Percentiles rank a stretch among this genome's conserved stretches.
These are phyloP conservation scores for Hebeloma cylindrosporum DNA, from an alignment of 768 basidiomycete genomes.

Conservation along the genomic window DNA sequence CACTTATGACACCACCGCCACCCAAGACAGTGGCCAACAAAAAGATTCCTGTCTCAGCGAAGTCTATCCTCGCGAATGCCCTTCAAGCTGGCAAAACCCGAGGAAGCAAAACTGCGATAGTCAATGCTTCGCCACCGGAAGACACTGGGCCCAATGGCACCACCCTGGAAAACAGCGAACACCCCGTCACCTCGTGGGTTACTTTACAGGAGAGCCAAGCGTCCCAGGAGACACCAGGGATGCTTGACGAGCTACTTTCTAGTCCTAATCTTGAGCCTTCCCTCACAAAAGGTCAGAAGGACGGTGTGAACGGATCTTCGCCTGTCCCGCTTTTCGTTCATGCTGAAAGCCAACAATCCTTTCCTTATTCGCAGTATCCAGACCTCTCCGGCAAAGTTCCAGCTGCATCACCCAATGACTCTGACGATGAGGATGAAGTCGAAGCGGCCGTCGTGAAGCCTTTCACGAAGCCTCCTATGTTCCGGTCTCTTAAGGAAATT, in stretches of 20 bases:
- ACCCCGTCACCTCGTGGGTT: slow-evolving; percentile 15
- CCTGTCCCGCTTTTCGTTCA: slow-evolving; percentile 48
- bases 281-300: slow-evolving; percentile 6
- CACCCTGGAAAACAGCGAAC: not conserved
- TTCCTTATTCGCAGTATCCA: slow-evolving; percentile 54
- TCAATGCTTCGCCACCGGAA: too few species aligned
- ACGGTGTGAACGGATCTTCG: slow-evolving; percentile 8
- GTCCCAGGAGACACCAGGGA: slow-evolving; percentile 21
- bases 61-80: too few species aligned
- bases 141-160: not conserved
- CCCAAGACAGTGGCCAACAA: too few species aligned
- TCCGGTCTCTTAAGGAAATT: slow-evolving; percentile 54
- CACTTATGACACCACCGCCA: too few species aligned
- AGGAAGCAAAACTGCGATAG: too few species aligned
- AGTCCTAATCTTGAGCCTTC: slow-evolving; percentile 16
- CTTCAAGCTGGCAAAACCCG: too few species aligned
- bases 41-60: too few species aligned
- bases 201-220: slow-evolving; percentile 15
- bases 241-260: slow-evolving; percentile 33
- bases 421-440: slow-evolving; percentile 40
- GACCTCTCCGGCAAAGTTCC: slow-evolving; percentile 13
- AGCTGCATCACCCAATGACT: slow-evolving; percentile 33
- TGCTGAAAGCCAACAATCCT: slow-evolving; percentile 51
- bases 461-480: slow-evolving; percentile 8
- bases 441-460: slow-evolving; percentile 30